Evolutionary conservation across 1,139 yeast genomes (phyloP).

Genomic region (Pichia sp.): DNA sequence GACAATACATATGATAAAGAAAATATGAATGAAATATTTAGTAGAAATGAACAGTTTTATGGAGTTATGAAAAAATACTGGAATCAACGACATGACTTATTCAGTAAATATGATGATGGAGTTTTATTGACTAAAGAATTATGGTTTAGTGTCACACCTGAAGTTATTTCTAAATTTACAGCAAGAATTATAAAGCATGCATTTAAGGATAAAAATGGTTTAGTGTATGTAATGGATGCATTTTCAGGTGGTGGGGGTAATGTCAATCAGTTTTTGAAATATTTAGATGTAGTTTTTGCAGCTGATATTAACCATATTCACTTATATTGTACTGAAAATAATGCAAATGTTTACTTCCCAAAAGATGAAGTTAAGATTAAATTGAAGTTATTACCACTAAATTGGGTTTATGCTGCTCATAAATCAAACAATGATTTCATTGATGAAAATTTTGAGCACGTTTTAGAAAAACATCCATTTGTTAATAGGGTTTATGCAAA

Average conservation of each 20-base stretch:
- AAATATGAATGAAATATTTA: slow-evolving; percentile 12
- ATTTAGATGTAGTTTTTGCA: slow-evolving; percentile 54
- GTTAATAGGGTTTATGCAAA: slow-evolving; percentile 21
- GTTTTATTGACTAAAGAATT: slow-evolving; percentile 66
- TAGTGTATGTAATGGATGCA: slow-evolving; percentile 46
- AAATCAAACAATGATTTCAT: background rate
- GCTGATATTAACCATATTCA: slow-evolving; percentile 61
- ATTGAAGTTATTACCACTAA: slow-evolving; percentile 45
- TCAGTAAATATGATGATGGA: slow-evolving; percentile 62
- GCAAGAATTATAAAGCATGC: slow-evolving; percentile 50
- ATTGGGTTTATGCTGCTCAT: slow-evolving; percentile 43
- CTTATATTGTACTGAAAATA: slow-evolving; percentile 60
- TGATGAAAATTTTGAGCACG: slow-evolving; percentile 19
- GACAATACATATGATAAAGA: slow-evolving; percentile 8
- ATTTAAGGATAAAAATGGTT: slow-evolving; percentile 34
- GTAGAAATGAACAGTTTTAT: slow-evolving; percentile 14
- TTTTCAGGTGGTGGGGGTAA: slow-evolving; percentile 98
- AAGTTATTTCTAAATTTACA: slow-evolving; percentile 55
- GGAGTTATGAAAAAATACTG: slow-evolving; percentile 47
- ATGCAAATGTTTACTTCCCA: slow-evolving; percentile 56
- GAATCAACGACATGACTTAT: slow-evolving; percentile 52
- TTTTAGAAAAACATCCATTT: slow-evolving; percentile 8
- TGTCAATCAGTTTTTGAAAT: slow-evolving; percentile 69
- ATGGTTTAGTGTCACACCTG: slow-evolving; percentile 94
- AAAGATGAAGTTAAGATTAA: slow-evolving; percentile 34